These are phyloP conservation scores for Vaccinium corymbosum DNA, from an alignment of 148 eudicot species.

Conservation along the genomic window DNA sequence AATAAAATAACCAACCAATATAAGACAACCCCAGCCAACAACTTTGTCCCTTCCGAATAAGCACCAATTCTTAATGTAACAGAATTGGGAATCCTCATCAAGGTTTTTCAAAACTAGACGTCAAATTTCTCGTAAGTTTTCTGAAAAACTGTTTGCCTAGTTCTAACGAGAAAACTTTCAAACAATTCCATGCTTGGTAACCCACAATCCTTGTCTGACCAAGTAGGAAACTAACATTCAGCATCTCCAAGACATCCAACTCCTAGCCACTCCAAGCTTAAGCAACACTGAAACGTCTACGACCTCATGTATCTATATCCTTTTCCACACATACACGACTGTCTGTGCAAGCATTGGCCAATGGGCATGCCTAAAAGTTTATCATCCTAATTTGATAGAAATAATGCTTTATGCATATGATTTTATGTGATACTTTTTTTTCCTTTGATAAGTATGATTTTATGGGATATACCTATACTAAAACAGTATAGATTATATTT, in stretches of 20 bases:
- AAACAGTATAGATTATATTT: neutral
- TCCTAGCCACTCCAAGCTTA: slow-evolving; percentile 4
- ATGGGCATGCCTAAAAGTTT: neutral
- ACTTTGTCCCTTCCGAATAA: neutral
- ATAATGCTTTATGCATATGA: neutral
- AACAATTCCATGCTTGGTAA: neutral
- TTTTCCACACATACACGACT: neutral
- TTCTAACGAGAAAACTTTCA: neutral
- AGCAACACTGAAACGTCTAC: neutral
- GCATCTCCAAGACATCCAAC: neutral
- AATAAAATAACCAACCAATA: neutral
- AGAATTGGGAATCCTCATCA: neutral
- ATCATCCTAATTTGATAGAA: neutral
- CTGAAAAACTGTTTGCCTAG: neutral
- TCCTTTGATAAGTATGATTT: neutral
- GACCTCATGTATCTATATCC: neutral
- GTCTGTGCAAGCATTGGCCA: neutral
- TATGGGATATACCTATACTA: neutral
- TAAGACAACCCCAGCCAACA: neutral
- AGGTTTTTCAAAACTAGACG: neutral
- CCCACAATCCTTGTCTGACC: neutral
- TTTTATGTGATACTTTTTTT: neutral
- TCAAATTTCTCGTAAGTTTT: neutral
- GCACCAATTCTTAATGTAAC: neutral
- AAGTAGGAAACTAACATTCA: neutral